Percentiles rank a stretch among this genome's conserved stretches.
Evolutionary conservation across 2,329 filamentous ascomycete genomes (phyloP).

Genomic region (Bisporella sp.): DNA sequence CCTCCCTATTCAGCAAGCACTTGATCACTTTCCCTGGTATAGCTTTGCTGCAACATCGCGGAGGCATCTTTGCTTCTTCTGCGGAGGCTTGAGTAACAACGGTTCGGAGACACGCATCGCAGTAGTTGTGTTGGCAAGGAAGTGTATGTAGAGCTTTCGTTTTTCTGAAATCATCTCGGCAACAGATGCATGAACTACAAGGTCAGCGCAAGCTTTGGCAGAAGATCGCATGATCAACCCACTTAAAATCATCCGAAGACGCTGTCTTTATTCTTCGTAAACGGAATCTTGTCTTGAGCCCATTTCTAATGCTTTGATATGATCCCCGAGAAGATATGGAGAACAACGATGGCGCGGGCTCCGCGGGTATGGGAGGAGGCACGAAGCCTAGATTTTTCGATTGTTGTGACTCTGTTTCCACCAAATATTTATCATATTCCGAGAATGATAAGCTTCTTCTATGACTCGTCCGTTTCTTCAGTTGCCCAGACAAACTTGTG

Average conservation of each 20-base stretch:
- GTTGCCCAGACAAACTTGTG: conserved; percentile 1
- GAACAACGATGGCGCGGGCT: conserved; percentile 23
- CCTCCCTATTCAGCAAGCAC: conserved; percentile 41
- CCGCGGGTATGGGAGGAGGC: conserved; percentile 11
- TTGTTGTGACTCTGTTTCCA: conserved; percentile 15
- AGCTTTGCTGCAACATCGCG: conserved; percentile 51
- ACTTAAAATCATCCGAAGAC: conserved; percentile 17
- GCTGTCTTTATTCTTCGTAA: conserved; percentile 12
- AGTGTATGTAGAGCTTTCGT: conserved; percentile 40
- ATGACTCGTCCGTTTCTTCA: conserved; percentile 10
- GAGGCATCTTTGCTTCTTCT: conserved; percentile 56
- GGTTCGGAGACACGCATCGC: conserved; percentile 44
- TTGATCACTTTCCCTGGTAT: conserved; percentile 44
- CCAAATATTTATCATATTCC: conserved; percentile 25
- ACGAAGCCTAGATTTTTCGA: conserved; percentile 5
- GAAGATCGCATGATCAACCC: conserved; percentile 6
- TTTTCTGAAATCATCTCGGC: conserved; percentile 44
- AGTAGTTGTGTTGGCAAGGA: conserved; percentile 53
- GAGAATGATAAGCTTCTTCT: conserved; percentile 23
- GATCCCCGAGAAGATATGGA: conserved; percentile 23
- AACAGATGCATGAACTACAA: conserved; percentile 48
- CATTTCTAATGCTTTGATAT: conserved; percentile 21
- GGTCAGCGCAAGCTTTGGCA: conserved; percentile 6
- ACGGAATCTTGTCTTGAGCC: conserved; percentile 17
- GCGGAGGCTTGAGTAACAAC: conserved; percentile 47